These are phyloP conservation scores for Backusella australiensis DNA, from an alignment of 192 early-diverging fungal species.

Conservation along the genomic window DNA sequence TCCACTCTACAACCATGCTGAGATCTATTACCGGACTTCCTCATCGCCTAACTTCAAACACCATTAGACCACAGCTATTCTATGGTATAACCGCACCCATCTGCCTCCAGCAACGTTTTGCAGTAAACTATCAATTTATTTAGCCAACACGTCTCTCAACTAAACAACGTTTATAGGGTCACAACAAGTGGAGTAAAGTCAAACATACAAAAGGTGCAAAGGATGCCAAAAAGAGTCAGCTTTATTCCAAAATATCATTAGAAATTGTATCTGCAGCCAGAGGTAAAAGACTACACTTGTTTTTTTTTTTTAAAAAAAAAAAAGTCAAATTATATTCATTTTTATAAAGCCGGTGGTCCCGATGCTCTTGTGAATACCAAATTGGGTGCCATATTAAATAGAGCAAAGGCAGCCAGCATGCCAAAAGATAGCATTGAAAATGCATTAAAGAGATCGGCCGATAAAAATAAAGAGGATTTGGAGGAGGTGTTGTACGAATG, in stretches of 20 bases:
- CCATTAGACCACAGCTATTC: background rate
- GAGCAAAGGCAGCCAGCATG: conserved; percentile 58
- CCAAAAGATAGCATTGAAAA: conserved; percentile 71
- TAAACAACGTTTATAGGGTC: conserved; percentile 32
- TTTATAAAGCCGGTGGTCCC: conserved; percentile 44
- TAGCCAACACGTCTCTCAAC: no score
- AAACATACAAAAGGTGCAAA: conserved; percentile 55
- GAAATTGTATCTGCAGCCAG: conserved; percentile 64
- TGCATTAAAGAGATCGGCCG: conserved; percentile 61
- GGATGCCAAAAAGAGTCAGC: conserved; percentile 51
- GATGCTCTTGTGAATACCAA: conserved; percentile 57
- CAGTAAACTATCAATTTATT: background rate
- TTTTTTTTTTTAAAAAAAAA: background rate
- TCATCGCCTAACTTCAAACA: background rate
- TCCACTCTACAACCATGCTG: background rate
- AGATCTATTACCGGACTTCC: background rate
- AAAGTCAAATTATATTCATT: no score
- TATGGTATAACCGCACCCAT: background rate
- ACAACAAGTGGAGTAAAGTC: conserved; percentile 68
- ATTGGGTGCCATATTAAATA: conserved; percentile 54
- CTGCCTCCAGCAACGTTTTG: conserved; percentile 13
- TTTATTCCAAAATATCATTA: conserved; percentile 56
- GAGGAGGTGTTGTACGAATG: conserved; percentile 64
- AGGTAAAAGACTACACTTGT: conserved; percentile 25
- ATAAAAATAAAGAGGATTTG: conserved; percentile 46